phyloP scores from a whole-genome alignment of 2,329 filamentous ascomycete genomes.

The Epichloe hybrida region DNA sequence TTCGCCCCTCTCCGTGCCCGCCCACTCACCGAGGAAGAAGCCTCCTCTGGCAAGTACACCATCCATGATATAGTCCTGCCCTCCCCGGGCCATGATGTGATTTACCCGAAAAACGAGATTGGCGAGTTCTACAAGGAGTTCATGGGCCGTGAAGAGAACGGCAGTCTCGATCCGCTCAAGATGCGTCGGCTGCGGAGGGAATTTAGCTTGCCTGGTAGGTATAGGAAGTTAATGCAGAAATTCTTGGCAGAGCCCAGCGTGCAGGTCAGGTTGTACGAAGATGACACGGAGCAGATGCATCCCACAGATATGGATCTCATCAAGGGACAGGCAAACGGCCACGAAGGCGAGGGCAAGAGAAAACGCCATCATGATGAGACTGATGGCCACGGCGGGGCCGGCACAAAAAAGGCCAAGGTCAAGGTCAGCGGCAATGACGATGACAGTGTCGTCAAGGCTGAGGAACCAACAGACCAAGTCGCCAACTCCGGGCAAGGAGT shows the following conservation, averaged over 20 bases:
- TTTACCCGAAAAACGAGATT: slow-evolving; percentile 74
- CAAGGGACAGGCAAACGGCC: slow-evolving; percentile 18
- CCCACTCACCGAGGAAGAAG: slow-evolving; percentile 63
- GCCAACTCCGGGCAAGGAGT: background rate
- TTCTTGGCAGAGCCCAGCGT: slow-evolving; percentile 53
- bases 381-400: slow-evolving; percentile 7
- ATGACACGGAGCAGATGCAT: slow-evolving; percentile 71
- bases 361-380: slow-evolving; percentile 7
- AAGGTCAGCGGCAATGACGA: slow-evolving; percentile 3
- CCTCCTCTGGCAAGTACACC: slow-evolving; percentile 57
- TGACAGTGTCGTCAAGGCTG: background rate
- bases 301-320: slow-evolving; percentile 72
- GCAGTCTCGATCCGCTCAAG: slow-evolving; percentile 63
- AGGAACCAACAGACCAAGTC: background rate
- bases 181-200: slow-evolving; percentile 84
- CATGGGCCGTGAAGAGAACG: slow-evolving; percentile 70
- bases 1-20: slow-evolving; percentile 44
- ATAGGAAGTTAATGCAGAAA: slow-evolving; percentile 68
- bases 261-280: slow-evolving; percentile 55
- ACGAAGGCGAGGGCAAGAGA: slow-evolving; percentile 7
- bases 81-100: slow-evolving; percentile 78
- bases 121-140: slow-evolving; percentile 75
- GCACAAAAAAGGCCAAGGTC: slow-evolving; percentile 4
- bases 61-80: slow-evolving; percentile 87
- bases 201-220: slow-evolving; percentile 76